A percentile compares a stretch with the other conserved stretches of the same genome.
Evolutionary conservation across 345 rosid genomes (phyloP).

Genomic region (Hibiscus mutabilis): DNA sequence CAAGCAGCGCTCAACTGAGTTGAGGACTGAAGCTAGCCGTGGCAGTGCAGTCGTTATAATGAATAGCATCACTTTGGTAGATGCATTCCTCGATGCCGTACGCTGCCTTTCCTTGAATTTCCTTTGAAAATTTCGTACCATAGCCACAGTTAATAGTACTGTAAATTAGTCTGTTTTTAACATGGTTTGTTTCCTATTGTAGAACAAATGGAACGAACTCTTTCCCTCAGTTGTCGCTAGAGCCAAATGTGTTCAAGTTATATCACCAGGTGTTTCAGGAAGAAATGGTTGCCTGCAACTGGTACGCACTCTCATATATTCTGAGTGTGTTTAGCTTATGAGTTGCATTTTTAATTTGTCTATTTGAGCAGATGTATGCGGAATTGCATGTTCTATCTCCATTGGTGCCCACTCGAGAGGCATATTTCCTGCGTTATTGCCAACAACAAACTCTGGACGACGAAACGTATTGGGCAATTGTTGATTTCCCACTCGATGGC

Average conservation of each 20-base stretch:
- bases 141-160: too few relatives aligned
- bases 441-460: constrained; percentile 67
- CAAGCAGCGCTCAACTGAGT: constrained; percentile 32
- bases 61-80: constrained; percentile 79
- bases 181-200: background rate
- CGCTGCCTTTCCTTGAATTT: constrained; percentile 15
- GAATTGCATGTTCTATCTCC: constrained; percentile 84
- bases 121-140: too few relatives aligned
- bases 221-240: constrained; percentile 82
- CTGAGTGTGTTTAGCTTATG: too few relatives aligned
- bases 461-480: constrained; percentile 61
- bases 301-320: constrained; percentile 33
- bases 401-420: constrained; percentile 70
- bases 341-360: background rate
- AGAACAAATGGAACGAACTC: constrained; percentile 89
- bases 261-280: constrained; percentile 54
- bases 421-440: constrained; percentile 72
- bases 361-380: constrained; percentile 59
- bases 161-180: background rate
- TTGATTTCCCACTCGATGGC: constrained; percentile 75
- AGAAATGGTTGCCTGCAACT: constrained; percentile 77
- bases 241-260: constrained; percentile 69
- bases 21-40: constrained; percentile 64
- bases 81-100: constrained; percentile 77
- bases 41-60: constrained; percentile 71